Evolutionary conservation across 2,329 filamentous ascomycete genomes (phyloP).

Genomic region (Alternaria longipes): DNA sequence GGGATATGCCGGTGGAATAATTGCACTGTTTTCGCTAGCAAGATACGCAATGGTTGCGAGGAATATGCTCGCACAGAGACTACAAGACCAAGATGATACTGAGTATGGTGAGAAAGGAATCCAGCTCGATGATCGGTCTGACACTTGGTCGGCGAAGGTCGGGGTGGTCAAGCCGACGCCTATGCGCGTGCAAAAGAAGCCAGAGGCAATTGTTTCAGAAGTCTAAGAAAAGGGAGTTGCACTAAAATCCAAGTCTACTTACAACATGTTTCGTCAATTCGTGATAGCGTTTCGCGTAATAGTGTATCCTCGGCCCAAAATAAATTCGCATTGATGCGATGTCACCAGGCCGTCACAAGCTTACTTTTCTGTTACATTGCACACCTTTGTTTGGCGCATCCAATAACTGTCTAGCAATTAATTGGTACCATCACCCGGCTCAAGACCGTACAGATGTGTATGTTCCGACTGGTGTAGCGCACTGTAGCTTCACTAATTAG

Average conservation of each 20-base stretch:
- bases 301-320: neutral
- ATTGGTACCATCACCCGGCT: neutral
- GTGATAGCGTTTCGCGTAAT: neutral
- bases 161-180: conserved; percentile 15
- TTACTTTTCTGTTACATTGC: neutral
- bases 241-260: neutral
- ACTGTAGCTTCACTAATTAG: too few species aligned
- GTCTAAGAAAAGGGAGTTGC: neutral
- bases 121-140: conserved; percentile 17
- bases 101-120: conserved; percentile 21
- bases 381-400: neutral
- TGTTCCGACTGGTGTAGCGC: too few species aligned
- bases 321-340: neutral
- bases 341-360: neutral
- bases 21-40: conserved; percentile 30
- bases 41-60: conserved; percentile 24
- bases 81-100: conserved; percentile 6
- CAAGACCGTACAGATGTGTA: too few species aligned
- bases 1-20: conserved; percentile 34
- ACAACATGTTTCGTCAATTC: neutral
- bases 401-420: neutral
- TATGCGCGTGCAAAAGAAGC: conserved; percentile 5
- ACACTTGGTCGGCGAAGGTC: conserved; percentile 25
- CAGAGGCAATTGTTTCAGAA: neutral
- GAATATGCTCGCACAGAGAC: conserved; percentile 20